Evolutionary conservation across 768 basidiomycete species (phyloP), one percentile per base, ranked within the genome.

Genomic region (Podaxis sp.): DNA sequence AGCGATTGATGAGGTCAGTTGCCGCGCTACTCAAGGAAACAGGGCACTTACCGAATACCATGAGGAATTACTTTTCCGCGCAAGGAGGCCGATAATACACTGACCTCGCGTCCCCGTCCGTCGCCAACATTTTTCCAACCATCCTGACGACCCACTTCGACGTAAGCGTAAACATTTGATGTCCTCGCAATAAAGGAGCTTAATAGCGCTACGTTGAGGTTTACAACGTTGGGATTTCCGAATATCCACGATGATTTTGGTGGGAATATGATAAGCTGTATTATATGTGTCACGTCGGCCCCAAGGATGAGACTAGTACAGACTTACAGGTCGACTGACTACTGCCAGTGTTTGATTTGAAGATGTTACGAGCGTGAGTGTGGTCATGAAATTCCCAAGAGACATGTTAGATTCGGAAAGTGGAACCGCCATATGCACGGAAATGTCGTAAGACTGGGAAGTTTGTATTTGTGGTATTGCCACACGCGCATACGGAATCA

Each of bases 341-440:
- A 78, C 73, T 3, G 75, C 72, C 25, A 94, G 73, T 5, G 90
- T 88, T 66, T 79, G 82, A 70, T 92, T 92, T 16, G 79, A 77
- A 28, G 77, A 65, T 0, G 86, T 85, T 2, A 74, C 76, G 27
- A 94, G 72, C 0, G 80, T 84, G 37, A 93, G 69, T 47, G 77
- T 81, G 4, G 84, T 76, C 92, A 94, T 94, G 72, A 93, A 94
- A 70, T 94, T 94, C 44, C 92, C 92, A 2, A 94, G 82, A 3
- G 77, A 85, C 66, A 82, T 76, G 73, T 91, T 93, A 21, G 85
- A 71, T 61, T 86, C 83, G 16, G 81, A 81, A 3, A 83, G 77
- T 10, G 92, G 92, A 5, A 93, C 76, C 28, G 75, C 71, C 14
- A 94, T 75, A 56, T 84, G 81, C 14, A 93, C 72, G 47, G 85